These are phyloP conservation scores for Pythium brachiatum DNA, from an alignment of 352 stramenopile species.

Conservation along the genomic window DNA sequence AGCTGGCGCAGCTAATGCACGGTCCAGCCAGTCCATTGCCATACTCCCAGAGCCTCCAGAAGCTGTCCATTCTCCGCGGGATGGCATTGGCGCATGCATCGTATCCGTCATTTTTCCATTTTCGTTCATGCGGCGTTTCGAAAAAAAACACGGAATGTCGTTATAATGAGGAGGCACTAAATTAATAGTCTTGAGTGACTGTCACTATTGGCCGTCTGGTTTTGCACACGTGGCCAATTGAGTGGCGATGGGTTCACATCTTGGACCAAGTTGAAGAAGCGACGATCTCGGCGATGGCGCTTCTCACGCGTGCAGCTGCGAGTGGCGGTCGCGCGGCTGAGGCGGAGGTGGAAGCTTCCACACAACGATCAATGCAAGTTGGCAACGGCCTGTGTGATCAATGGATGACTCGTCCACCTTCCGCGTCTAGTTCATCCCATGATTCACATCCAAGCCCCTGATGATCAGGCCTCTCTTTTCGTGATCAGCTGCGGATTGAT, in stretches of 20 bases:
- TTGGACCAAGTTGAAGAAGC: slow-evolving; percentile 4
- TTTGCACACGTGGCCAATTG: slow-evolving; percentile 7
- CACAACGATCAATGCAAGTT: too few species aligned
- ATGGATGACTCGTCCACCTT: too few species aligned
- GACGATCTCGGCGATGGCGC: not conserved
- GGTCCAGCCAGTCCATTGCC: not conserved
- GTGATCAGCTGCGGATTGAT: not conserved
- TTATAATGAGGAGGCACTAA: not conserved
- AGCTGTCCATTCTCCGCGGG: not conserved
- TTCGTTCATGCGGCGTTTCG: not conserved
- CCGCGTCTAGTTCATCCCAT: too few species aligned
- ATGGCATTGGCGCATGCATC: not conserved
- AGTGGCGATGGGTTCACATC: not conserved
- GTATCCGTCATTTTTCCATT: not conserved
- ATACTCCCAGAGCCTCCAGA: not conserved
- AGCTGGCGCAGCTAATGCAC: not conserved
- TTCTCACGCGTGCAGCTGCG: not conserved
- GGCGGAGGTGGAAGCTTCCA: too few species aligned
- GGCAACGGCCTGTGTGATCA: too few species aligned
- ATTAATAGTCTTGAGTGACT: not conserved
- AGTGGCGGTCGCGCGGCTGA: not conserved
- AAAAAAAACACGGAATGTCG: not conserved
- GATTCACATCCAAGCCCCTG: too few species aligned
- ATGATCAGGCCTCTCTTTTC: not conserved
- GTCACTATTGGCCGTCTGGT: not conserved